Base-by-base conservation (phyloP, 306 rosid genomes). In the Senna tora region DNA sequence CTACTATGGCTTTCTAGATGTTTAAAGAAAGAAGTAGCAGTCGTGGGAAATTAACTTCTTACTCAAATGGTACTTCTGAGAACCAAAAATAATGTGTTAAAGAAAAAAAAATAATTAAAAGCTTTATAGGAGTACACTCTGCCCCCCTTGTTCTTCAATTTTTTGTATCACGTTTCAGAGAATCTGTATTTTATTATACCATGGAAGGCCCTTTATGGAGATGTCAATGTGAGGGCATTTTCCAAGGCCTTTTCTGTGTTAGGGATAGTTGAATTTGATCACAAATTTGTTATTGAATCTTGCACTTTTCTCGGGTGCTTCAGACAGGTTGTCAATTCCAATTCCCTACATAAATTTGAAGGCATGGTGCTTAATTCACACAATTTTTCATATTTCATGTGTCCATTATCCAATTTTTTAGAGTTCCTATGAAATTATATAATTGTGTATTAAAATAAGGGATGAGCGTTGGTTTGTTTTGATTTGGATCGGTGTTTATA, bases 1-100 rank as follows among this genome's bases (percentile, higher is more conserved):
- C 74, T 79, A 58, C 80, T 20, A 70, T 73, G 73, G 61, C 62
- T 61, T 54, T 70, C 55, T 73, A 25, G 65, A 69, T 69, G 67
- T 64, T 63, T 58, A 55, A 75, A 66, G 82, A 71, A 78, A 25
- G 78, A 69, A 71, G 81, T 38, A 14, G 65, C 60, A n/a, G 66
- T 42, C 22, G 12, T 28, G 53, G 78, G 72, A 59, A 61, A 66
- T 75, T 45, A 67, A 55, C 76, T 60, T 75, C 61, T 62, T 65
- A 67, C 52, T 75, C 55, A 50, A 36, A 9, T 68, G 10, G 36
- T 4, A 60, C 53, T 74, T 81, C 78, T 60, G 67, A 73, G 77
- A 70, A 52, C 21, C 11, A 58, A 53, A 72, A 51, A 19, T 77
- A 80, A 77, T 67, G 59, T 54, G 41, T n/a, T n/a, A n/a, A n/a